These are phyloP conservation scores for Pseudoneurospora amorphoporcata DNA, from an alignment of 495 filamentous ascomycete genomes.

Conservation along the genomic window DNA sequence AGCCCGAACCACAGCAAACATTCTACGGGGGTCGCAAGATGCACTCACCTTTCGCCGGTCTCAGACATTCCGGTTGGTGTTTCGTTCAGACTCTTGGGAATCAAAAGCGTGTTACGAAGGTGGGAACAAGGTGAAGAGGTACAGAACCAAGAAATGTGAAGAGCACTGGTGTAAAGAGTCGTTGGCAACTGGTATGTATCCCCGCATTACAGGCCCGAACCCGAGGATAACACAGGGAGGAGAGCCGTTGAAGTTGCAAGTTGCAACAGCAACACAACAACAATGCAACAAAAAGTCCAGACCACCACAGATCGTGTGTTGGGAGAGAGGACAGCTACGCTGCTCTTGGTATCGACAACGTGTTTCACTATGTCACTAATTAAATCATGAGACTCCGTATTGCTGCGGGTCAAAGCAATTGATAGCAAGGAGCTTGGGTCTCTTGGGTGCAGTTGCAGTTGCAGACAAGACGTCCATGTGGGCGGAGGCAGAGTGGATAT, in stretches of 20 bases:
- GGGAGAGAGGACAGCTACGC: not conserved
- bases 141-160: not conserved
- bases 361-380: not conserved
- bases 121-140: not conserved
- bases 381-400: not conserved
- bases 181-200: not conserved
- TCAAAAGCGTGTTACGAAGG: not conserved
- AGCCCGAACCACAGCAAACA: not conserved
- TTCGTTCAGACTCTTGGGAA: not conserved
- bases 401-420: not conserved
- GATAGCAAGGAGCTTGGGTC: not conserved
- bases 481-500: not conserved
- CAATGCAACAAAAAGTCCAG: not conserved
- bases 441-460: not conserved
- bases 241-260: not conserved
- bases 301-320: not conserved
- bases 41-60: conserved; percentile 31
- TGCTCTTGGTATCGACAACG: not conserved
- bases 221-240: not conserved
- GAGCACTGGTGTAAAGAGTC: not conserved
- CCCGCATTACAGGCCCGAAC: not conserved
- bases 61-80: conserved; percentile 27
- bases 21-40: not conserved
- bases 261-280: not conserved
- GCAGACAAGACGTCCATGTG: not conserved